phyloP scores from a whole-genome alignment of 768 basidiomycete genomes.

The Serendipita indica region DNA sequence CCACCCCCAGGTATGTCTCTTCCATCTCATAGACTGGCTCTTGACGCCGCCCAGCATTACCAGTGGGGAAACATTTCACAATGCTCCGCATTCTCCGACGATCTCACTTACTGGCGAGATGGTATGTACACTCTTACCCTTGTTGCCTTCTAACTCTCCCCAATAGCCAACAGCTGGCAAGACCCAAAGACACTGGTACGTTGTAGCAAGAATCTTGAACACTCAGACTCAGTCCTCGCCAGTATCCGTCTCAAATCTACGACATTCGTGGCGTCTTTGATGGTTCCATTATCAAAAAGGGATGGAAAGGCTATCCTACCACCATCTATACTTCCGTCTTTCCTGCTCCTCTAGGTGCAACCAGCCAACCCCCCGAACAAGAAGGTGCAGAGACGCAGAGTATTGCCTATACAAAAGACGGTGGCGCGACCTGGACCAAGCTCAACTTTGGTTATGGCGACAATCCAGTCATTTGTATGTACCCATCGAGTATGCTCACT shows the following conservation, averaged over 20 bases:
- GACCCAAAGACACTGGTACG: constrained; percentile 13
- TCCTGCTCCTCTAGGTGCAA: constrained; percentile 14
- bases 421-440: constrained; percentile 15
- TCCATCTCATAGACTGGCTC: no score
- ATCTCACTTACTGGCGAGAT: constrained; percentile 12
- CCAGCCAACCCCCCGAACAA: constrained; percentile 9
- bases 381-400: constrained; percentile 16
- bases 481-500: background rate
- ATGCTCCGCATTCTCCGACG: constrained; percentile 10
- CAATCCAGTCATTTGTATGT: constrained; percentile 13
- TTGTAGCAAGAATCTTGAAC: background rate
- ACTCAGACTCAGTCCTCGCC: background rate
- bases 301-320: constrained; percentile 14
- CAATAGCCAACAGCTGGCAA: constrained; percentile 9
- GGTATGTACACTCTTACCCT: background rate
- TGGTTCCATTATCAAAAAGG: constrained; percentile 15
- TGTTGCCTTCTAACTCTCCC: background rate
- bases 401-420: constrained; percentile 15
- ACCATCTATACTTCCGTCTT: constrained; percentile 15
- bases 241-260: constrained; percentile 17
- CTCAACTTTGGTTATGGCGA: constrained; percentile 11
- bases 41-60: constrained; percentile 10
- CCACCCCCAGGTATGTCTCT: constrained; percentile 12
- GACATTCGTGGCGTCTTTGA: constrained; percentile 18
- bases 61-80: constrained; percentile 15